These are phyloP conservation scores for Scenedesmus sp. DNA, from an alignment of 163 green algal genomes.

Conservation along the genomic window DNA sequence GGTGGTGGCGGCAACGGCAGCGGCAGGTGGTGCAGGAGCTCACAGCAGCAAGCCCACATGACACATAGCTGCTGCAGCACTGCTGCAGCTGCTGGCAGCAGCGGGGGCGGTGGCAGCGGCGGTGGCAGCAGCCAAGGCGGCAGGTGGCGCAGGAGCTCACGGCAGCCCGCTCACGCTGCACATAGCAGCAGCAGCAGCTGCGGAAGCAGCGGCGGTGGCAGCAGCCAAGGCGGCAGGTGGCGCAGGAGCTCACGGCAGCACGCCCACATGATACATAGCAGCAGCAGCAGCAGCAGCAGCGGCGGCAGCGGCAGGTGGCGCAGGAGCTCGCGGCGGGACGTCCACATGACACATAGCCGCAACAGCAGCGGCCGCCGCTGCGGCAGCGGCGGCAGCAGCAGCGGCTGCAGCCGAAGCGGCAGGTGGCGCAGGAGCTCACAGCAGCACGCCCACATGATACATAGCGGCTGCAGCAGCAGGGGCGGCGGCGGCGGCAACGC, in stretches of 20 bases:
- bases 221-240: background rate
- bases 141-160: too few relatives aligned
- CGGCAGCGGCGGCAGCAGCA: background rate
- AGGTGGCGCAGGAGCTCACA: constrained; percentile 35
- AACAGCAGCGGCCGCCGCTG: background rate
- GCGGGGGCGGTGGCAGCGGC: too few relatives aligned
- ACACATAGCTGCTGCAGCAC: background rate
- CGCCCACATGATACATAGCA: background rate
- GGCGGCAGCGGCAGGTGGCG: constrained; percentile 15
- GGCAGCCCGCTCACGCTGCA: too few relatives aligned
- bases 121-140: too few relatives aligned
- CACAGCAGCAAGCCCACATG: background rate
- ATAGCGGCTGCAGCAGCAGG: constrained; percentile 4
- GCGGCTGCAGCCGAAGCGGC: background rate
- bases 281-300: background rate
- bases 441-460: background rate
- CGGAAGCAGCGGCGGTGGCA: background rate
- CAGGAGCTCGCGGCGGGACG: constrained; percentile 29
- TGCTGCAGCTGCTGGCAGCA: background rate
- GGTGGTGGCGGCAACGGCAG: background rate
- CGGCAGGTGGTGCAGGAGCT: background rate
- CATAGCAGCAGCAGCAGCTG: too few relatives aligned
- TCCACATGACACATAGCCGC: background rate
- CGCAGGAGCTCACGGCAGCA: constrained; percentile 34
- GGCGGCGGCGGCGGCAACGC: background rate